These are phyloP conservation scores for Coemansia sp. DNA, from an alignment of 192 early-diverging fungal genomes.

Conservation along the genomic window DNA sequence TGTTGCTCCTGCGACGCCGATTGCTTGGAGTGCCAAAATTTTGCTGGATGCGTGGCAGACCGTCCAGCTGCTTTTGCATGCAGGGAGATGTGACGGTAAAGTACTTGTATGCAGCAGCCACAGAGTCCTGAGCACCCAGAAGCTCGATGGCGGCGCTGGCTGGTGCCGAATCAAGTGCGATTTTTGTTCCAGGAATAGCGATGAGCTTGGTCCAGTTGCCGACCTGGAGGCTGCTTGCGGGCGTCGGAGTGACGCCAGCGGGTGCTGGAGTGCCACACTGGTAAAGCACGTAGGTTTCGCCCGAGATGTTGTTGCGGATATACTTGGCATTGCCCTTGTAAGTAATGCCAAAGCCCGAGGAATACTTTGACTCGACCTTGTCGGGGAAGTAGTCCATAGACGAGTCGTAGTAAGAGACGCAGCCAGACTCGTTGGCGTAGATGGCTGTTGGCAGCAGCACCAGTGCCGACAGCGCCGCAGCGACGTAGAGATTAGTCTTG, in stretches of 20 bases:
- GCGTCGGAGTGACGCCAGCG: conserved; percentile 50
- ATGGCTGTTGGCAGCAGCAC: conserved; percentile 3
- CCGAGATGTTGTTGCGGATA: conserved; percentile 58
- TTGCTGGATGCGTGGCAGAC: conserved; percentile 38
- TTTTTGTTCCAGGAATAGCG: conserved; percentile 35
- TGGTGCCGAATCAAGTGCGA: conserved; percentile 47
- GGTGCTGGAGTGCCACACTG: conserved; percentile 69
- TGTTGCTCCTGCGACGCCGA: conserved; percentile 11
- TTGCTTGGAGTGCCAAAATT: conserved; percentile 29
- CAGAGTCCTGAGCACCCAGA: conserved; percentile 30
- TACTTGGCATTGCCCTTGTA: conserved; percentile 71
- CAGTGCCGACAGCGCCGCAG: conserved; percentile 20
- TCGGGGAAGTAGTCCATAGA: conserved; percentile 54
- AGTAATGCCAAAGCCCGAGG: conserved; percentile 60
- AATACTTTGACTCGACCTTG: conserved; percentile 58
- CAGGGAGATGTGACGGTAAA: conserved; percentile 53
- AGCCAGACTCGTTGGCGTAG: conserved; percentile 33
- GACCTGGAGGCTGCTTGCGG: conserved; percentile 37
- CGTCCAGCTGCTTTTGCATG: conserved; percentile 58
- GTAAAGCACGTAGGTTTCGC: conserved; percentile 65
- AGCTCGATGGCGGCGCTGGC: conserved; percentile 52
- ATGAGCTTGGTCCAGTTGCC: conserved; percentile 56
- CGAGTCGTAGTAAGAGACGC: conserved; percentile 32
- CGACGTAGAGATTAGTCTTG: conserved; percentile 14
- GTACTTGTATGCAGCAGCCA: conserved; percentile 45